Evolutionary conservation across 345 rosid species (phyloP).

Genomic region (Turnera subulata): DNA sequence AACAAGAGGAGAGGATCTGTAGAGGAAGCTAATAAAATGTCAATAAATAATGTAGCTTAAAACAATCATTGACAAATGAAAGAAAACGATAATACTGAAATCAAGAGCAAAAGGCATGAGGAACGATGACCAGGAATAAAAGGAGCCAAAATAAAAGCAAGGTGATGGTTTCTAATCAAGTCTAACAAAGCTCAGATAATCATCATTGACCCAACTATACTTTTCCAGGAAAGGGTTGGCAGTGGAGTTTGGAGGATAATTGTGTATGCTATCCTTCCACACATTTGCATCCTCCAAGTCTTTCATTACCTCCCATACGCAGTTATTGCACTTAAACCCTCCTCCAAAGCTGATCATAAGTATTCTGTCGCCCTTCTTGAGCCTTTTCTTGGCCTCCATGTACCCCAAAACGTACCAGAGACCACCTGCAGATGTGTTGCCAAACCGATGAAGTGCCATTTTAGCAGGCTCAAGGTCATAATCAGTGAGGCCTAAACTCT

Average conservation of each 20-base stretch:
- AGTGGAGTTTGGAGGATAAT: conserved; percentile 15
- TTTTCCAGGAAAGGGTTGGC: conserved; percentile 11
- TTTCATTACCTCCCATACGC: conserved; percentile 23
- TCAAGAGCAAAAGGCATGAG: too few relatives aligned
- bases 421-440: conserved; percentile 29
- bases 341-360: conserved; percentile 29
- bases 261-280: conserved; percentile 14
- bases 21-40: too few relatives aligned
- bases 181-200: conserved; percentile 12
- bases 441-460: conserved; percentile 29
- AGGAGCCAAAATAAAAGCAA: too few relatives aligned
- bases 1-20: too few relatives aligned
- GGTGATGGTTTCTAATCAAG: neutral
- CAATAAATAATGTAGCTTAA: too few relatives aligned
- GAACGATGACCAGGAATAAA: too few relatives aligned
- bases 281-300: conserved; percentile 17
- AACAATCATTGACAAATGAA: too few relatives aligned
- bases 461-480: conserved; percentile 27
- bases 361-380: conserved; percentile 21
- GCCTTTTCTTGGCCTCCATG: conserved; percentile 30
- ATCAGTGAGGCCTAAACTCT: conserved; percentile 10
- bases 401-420: conserved; percentile 27
- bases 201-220: conserved; percentile 20
- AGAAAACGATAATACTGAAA: too few relatives aligned
- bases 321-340: conserved; percentile 30